These are phyloP conservation scores for Penicillium flavigenum DNA, from an alignment of 495 filamentous ascomycete genomes.

Conservation along the genomic window DNA sequence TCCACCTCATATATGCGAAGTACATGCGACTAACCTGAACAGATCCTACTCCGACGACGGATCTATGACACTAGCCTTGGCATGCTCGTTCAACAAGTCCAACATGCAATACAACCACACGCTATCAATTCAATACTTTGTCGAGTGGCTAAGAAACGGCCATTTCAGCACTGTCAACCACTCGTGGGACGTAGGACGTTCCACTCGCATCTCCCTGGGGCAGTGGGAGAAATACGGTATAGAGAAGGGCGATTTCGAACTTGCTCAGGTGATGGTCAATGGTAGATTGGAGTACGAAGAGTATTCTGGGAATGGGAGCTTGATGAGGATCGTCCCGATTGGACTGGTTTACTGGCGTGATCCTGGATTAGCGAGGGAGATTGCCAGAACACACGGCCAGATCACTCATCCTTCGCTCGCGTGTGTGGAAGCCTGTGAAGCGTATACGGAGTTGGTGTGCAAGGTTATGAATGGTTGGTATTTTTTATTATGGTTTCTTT, in stretches of 20 bases:
- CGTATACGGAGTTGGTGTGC: slow-evolving; percentile 38
- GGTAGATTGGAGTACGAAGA: slow-evolving; percentile 16
- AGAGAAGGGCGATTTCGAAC: background rate
- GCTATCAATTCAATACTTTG: slow-evolving; percentile 35
- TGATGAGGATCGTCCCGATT: slow-evolving; percentile 48
- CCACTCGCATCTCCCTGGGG: slow-evolving; percentile 35
- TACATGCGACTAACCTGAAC: background rate
- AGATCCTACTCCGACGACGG: slow-evolving; percentile 51
- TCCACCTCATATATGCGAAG: background rate
- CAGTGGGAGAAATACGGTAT: slow-evolving; percentile 30
- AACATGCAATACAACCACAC: slow-evolving; percentile 28
- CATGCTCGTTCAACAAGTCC: slow-evolving; percentile 38
- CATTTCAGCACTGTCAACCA: slow-evolving; percentile 37
- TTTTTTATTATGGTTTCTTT: background rate
- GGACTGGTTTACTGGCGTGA: slow-evolving; percentile 31
- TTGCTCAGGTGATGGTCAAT: slow-evolving; percentile 14
- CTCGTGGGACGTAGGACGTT: slow-evolving; percentile 44
- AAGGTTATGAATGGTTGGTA: slow-evolving; percentile 26
- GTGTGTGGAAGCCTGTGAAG: slow-evolving; percentile 42
- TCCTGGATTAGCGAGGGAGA: slow-evolving; percentile 20
- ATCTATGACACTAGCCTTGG: slow-evolving; percentile 48
- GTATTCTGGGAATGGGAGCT: slow-evolving; percentile 44
- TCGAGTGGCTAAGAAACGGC: slow-evolving; percentile 38
- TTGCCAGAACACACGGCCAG: slow-evolving; percentile 29
- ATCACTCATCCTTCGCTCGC: slow-evolving; percentile 43